These are phyloP conservation scores for Canavalia ensiformis DNA, from an alignment of 306 rosid genomes.

Conservation along the genomic window DNA sequence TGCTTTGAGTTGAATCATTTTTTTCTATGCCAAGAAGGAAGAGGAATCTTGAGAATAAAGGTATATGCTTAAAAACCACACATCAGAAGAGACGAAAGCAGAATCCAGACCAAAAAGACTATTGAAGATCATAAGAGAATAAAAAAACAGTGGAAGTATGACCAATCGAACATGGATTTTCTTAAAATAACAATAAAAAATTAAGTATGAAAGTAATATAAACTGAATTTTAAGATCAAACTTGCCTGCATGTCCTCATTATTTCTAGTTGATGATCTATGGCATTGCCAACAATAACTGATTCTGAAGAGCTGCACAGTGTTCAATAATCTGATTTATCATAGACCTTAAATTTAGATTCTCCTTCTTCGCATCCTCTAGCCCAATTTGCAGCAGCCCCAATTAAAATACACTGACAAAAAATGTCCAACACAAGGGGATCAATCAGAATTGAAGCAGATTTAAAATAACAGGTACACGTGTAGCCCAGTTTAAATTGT, in stretches of 20 bases:
- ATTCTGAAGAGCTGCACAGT: constrained; percentile 51
- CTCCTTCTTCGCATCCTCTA: constrained; percentile 56
- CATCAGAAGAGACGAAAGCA: constrained; percentile 14
- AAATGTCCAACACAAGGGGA: background rate
- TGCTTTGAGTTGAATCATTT: background rate
- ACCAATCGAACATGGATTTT: constrained; percentile 1
- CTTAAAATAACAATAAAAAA: background rate
- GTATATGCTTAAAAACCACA: constrained; percentile 38
- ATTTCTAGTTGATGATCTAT: constrained; percentile 23
- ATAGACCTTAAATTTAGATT: constrained; percentile 48
- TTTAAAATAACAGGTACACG: background rate
- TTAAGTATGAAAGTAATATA: background rate
- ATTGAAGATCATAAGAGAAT: background rate
- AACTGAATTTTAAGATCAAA: constrained; percentile 13
- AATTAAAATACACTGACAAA: constrained; percentile 39
- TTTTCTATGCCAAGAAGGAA: constrained; percentile 25
- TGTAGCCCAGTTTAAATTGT: background rate
- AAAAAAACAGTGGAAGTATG: background rate
- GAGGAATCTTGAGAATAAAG: constrained; percentile 34
- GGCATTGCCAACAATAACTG: constrained; percentile 34
- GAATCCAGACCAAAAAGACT: constrained; percentile 13
- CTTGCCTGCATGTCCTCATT: constrained; percentile 45
- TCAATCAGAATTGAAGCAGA: background rate
- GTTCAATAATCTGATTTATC: constrained; percentile 47
- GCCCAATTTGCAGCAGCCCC: constrained; percentile 43